These are phyloP conservation scores for Alternaria conjuncta DNA, from an alignment of 2,329 filamentous ascomycete species.

Conservation along the genomic window DNA sequence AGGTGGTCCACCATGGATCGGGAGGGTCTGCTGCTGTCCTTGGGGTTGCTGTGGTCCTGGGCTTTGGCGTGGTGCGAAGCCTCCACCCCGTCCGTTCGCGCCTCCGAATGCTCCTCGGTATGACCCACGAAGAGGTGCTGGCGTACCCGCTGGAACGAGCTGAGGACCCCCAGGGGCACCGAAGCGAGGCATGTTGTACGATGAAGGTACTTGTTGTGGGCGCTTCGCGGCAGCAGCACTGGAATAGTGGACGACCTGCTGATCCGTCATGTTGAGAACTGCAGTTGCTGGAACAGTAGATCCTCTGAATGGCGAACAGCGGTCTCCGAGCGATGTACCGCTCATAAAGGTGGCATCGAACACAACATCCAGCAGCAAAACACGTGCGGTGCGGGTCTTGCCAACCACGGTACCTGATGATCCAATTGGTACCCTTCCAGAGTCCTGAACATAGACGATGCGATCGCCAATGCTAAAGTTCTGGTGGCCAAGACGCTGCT, in stretches of 20 bases:
- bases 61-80: conserved; percentile 42
- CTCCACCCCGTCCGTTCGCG: conserved; percentile 51
- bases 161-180: conserved; percentile 67
- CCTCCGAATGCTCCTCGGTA: conserved; percentile 65
- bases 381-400: conserved; percentile 84
- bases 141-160: conserved; percentile 61
- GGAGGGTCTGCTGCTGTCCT: conserved; percentile 44
- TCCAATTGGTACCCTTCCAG: conserved; percentile 93
- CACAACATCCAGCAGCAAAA: conserved; percentile 84
- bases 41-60: conserved; percentile 31
- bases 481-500: conserved; percentile 87
- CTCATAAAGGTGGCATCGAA: conserved; percentile 98
- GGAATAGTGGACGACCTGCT: conserved; percentile 76
- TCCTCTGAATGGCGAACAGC: conserved; percentile 91
- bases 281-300: conserved; percentile 89
- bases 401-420: conserved; percentile 93
- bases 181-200: conserved; percentile 62
- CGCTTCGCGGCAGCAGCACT: conserved; percentile 64
- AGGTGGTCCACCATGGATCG: conserved; percentile 49
- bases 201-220: conserved; percentile 55
- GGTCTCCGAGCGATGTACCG: conserved; percentile 86
- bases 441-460: conserved; percentile 89
- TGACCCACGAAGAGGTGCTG: conserved; percentile 64
- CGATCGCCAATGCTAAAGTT: conserved; percentile 85
- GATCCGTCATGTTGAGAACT: conserved; percentile 84